phyloP scores from a whole-genome alignment of 2,329 filamentous ascomycete species.

The Colletotrichum tropicicola region DNA sequence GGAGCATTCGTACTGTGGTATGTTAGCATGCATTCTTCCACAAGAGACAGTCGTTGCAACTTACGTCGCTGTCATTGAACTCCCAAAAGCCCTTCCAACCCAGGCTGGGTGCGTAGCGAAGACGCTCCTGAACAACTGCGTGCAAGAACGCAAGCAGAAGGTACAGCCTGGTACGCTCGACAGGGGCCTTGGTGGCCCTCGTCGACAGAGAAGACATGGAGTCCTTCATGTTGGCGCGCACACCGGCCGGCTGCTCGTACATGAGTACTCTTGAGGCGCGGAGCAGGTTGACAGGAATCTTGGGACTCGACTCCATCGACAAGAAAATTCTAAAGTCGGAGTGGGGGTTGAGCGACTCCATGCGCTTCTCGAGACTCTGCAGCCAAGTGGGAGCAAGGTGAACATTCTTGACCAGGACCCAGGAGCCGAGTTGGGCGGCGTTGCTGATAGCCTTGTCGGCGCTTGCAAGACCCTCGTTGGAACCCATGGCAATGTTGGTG shows the following conservation, averaged over 20 bases:
- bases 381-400: constrained; percentile 96
- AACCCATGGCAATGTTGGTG: constrained; percentile 99
- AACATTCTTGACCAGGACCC: constrained; percentile 99
- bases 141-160: constrained; percentile 93
- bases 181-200: constrained; percentile 80
- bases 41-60: constrained; percentile 47
- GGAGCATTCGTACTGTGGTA: constrained; percentile 87
- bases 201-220: constrained; percentile 85
- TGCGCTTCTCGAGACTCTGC: constrained; percentile 95
- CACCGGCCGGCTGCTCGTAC: constrained; percentile 97
- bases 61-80: constrained; percentile 98
- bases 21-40: constrained; percentile 15
- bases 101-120: constrained; percentile 91
- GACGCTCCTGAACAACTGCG: constrained; percentile 92
- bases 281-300: constrained; percentile 95
- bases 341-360: constrained; percentile 95
- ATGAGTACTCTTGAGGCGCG: constrained; percentile 93
- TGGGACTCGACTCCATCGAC: constrained; percentile 96
- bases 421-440: constrained; percentile 89
- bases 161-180: constrained; percentile 91
- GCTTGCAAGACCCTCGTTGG: constrained; percentile 89
- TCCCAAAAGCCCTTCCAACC: constrained; percentile 99
- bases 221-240: constrained; percentile 98
- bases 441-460: constrained; percentile 96
- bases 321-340: constrained; percentile 93